phyloP scores from a whole-genome alignment of 169 alveolate species.

The Eimeria necatrix region DNA sequence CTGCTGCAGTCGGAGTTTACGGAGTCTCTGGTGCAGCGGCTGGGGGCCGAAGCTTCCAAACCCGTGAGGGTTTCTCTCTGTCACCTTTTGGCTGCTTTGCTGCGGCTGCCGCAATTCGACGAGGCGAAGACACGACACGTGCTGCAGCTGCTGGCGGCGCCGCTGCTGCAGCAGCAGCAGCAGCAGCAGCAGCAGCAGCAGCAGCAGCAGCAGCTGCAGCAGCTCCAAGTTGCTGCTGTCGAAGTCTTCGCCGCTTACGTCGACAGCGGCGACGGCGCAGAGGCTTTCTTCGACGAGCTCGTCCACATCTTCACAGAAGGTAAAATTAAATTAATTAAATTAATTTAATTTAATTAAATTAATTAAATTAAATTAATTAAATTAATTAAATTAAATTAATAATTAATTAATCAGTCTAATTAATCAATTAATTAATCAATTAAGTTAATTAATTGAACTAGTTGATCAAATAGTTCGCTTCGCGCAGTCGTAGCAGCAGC shows the following conservation, averaged over 20 bases:
- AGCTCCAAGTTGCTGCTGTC: constrained; percentile 70
- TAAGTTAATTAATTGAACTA: too few relatives aligned
- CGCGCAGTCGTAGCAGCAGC: too few relatives aligned
- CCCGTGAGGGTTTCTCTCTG: constrained; percentile 44
- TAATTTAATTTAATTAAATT: too few relatives aligned
- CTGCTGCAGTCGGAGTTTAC: constrained; percentile 58
- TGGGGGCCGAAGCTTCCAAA: not conserved
- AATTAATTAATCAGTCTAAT: too few relatives aligned
- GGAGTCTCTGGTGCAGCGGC: constrained; percentile 55
- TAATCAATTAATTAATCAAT: too few relatives aligned
- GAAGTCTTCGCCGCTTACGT: constrained; percentile 62
- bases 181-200: constrained; percentile 3
- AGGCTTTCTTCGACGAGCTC: constrained; percentile 56
- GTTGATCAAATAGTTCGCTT: too few relatives aligned
- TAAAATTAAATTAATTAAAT: not conserved
- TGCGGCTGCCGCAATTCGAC: constrained; percentile 68
- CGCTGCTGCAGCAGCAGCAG: constrained; percentile 66
- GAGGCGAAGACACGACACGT: constrained; percentile 57
- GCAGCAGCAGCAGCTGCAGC: constrained; percentile 65
- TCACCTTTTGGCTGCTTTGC: constrained; percentile 61
- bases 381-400: too few relatives aligned
- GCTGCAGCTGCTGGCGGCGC: constrained; percentile 47
- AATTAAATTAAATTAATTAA: too few relatives aligned
- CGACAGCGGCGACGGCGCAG: constrained; percentile 36
- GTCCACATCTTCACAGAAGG: constrained; percentile 72